Evolutionary conservation across 2,329 filamentous ascomycete species (phyloP).

Genomic region (Zymoseptoria tritici): DNA sequence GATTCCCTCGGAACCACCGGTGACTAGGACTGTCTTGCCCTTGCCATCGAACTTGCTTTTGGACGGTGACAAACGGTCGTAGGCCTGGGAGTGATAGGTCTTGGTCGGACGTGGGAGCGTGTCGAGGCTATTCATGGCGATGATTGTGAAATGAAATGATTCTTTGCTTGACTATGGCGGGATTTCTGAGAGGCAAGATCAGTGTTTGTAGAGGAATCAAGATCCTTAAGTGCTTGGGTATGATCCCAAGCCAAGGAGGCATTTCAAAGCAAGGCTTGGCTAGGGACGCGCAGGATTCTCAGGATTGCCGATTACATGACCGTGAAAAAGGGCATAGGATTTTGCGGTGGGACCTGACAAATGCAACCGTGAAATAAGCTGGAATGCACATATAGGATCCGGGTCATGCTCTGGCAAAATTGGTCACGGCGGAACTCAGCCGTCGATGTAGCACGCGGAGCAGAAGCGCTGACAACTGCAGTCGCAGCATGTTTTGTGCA

Average conservation of each 20-base stretch:
- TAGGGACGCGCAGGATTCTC: not conserved
- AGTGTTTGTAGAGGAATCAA: not conserved
- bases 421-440: not conserved
- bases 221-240: not conserved
- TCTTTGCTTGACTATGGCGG: not conserved
- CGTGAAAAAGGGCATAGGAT: not conserved
- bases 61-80: conserved; percentile 16
- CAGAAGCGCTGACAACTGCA: not conserved
- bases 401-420: too few relatives aligned
- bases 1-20: conserved; percentile 14
- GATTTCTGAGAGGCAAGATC: not conserved
- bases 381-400: too few relatives aligned
- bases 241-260: not conserved
- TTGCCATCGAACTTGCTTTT: conserved; percentile 16
- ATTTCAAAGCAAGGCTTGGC: not conserved
- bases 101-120: conserved; percentile 13
- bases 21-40: conserved; percentile 22
- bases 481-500: not conserved
- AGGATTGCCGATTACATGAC: not conserved
- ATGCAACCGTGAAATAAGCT: not conserved
- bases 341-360: not conserved
- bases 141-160: not conserved
- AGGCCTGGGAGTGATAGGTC: conserved; percentile 17
- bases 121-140: conserved; percentile 5
- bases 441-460: not conserved